phyloP scores from a whole-genome alignment of 2,329 filamentous ascomycete species.

The Exophiala dermatitidis region DNA sequence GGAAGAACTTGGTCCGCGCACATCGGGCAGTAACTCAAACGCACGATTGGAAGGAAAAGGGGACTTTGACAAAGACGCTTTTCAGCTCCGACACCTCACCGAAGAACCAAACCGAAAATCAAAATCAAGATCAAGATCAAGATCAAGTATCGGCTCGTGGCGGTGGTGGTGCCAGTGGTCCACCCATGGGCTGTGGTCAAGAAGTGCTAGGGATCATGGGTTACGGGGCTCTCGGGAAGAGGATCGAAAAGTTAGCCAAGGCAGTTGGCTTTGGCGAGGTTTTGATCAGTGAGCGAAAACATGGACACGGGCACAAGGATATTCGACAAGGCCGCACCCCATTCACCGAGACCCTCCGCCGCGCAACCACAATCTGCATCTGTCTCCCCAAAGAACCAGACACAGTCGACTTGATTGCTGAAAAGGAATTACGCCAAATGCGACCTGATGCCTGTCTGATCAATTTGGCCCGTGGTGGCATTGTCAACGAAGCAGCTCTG shows the following conservation, averaged over 20 bases:
- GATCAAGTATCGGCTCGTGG: too few relatives aligned
- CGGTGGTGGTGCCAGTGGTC: slow-evolving; percentile 14
- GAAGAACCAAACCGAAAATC: too few relatives aligned
- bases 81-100: neutral
- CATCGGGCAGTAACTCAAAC: slow-evolving; percentile 32
- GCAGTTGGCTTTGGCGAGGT: slow-evolving; percentile 44
- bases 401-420: slow-evolving; percentile 33
- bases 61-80: slow-evolving; percentile 31
- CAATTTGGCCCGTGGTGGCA: slow-evolving; percentile 46
- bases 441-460: slow-evolving; percentile 40
- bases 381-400: slow-evolving; percentile 30
- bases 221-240: slow-evolving; percentile 45
- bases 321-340: slow-evolving; percentile 13
- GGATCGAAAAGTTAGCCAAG: slow-evolving; percentile 40
- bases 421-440: slow-evolving; percentile 41
- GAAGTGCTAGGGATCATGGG: slow-evolving; percentile 46
- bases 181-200: slow-evolving; percentile 42
- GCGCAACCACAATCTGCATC: slow-evolving; percentile 31
- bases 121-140: too few relatives aligned
- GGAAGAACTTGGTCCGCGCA: slow-evolving; percentile 37
- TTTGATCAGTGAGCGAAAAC: slow-evolving; percentile 43
- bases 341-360: slow-evolving; percentile 31
- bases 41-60: slow-evolving; percentile 37
- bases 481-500: slow-evolving; percentile 46
- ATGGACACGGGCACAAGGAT: slow-evolving; percentile 24